Evolutionary conservation across 495 filamentous ascomycete genomes (phyloP), one percentile per base, ranked within the genome.

Genomic region (Tuber aestivum): DNA sequence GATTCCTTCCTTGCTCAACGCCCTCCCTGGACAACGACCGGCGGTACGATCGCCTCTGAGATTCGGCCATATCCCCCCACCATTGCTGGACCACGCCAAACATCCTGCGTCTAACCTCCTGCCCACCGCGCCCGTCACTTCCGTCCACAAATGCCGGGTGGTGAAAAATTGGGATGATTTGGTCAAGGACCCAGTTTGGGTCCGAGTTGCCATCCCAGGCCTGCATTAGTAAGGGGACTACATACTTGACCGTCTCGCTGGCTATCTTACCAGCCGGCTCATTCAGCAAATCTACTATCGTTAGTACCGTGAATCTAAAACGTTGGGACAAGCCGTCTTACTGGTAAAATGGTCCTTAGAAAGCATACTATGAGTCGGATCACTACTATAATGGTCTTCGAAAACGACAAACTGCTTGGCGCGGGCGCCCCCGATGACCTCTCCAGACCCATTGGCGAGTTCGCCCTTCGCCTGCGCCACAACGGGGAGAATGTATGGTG

Each of bases 321-420:
- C 2, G n/a, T 6, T 10, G 56, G 12, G 8, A 41, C 40, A 37
- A 44, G 69, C 23, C 10, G 37, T 79, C 85, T 83, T 85, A 80
- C 94, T 93, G 69, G 91, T 91, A 83, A 96, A 97, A 82, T 97
- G 94, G 80, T 97, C 94, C 86, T 97, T 97, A 68, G 92, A 92
- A 32, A 97, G 88, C 94, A 97, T 97, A n/a, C 92, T 94, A 83
- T 97, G 94, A 16, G 94, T 97, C 12, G 94, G 94, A 81, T 97
- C 90, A 35, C 89, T 88, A 71, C 84, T 91, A 50, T 85, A 69
- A 77, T 94, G 90, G 78, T 97, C 90, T n/a, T 91, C 81, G 84
- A 96, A 97, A 41, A 97, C 93, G 72, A 93, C 88, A 77, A 90
- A 89, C 83, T 97, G 94, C 83, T 94, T 89, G 61, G 92, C 88